Base-by-base conservation (phyloP, 2,329 filamentous ascomycete species). In the Penicillium sp. region DNA sequence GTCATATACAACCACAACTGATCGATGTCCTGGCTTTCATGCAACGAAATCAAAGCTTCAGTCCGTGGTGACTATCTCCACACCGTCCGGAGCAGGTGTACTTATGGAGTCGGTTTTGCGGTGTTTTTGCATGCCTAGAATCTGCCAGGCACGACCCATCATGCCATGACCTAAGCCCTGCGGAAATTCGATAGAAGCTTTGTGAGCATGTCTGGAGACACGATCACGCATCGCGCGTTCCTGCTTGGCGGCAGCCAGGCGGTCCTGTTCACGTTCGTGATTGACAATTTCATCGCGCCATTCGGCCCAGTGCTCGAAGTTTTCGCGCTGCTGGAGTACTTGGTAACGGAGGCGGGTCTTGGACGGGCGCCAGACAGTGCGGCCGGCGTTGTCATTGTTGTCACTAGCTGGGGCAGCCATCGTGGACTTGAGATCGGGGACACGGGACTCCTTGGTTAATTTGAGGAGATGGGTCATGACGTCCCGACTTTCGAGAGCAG, bases 221-320 rank as follows among this genome's bases (percentile, higher is more conserved):
- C 67, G 67, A 38, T 70, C 65, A 38, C 68, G 66, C 23, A 70
- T 55, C 33, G 67, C 57, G 9, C 71, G 68, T 40, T 72, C 70
- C 29, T 65, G 68, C 41, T 74, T 75, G 4, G 72, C 68, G 6
- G 65, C 63, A n/a, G 62, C 68, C 36, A 75, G 56, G 7, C 72
- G 65, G 38, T 75, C 72, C 41, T 75, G 73, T 53, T 73, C 70
- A 46, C 71, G 70, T 58, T 74, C 70, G 29, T 73, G 66, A 52
- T 66, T 58, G 23, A 72, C 74, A 50, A 78, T 72, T 23, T 77
- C 75, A 27, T 76, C 69, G 52, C 72, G 72, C 76, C 75, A 77
- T 64, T 77, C 74, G 16, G 72, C 68, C 76, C 78, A 79, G 55
- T 75, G 75, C 59, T 79, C 76, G 60, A 77, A 77, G 46, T 78